Evolutionary conservation across 2,329 filamentous ascomycete genomes (phyloP).

Genomic region (Clonostachys chloroleuca): DNA sequence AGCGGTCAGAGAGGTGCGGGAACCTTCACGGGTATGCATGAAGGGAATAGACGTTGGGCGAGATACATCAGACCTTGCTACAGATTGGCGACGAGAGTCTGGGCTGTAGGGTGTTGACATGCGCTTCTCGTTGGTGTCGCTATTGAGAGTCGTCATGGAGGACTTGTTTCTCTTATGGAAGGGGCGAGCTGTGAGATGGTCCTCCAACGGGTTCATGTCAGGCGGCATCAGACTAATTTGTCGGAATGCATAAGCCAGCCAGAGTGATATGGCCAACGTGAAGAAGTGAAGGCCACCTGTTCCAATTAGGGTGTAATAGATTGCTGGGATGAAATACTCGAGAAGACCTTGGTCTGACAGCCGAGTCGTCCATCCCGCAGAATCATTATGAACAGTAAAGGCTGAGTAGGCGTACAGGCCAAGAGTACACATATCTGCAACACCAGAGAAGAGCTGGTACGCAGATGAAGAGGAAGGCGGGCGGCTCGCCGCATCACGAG

Average conservation of each 20-base stretch:
- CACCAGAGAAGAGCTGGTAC: slow-evolving; percentile 79
- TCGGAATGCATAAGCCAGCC: slow-evolving; percentile 73
- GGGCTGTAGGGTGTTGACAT: slow-evolving; percentile 38
- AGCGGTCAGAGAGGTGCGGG: slow-evolving; percentile 50
- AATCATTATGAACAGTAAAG: slow-evolving; percentile 37
- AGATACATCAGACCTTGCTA: slow-evolving; percentile 34
- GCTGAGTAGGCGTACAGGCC: slow-evolving; percentile 54
- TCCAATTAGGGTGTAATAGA: slow-evolving; percentile 64
- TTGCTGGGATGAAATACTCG: slow-evolving; percentile 57
- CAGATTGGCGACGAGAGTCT: slow-evolving; percentile 9
- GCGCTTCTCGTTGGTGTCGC: slow-evolving; percentile 52
- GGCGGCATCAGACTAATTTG: slow-evolving; percentile 80
- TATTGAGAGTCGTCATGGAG: slow-evolving; percentile 42
- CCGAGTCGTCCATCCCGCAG: slow-evolving; percentile 61
- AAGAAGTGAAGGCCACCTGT: slow-evolving; percentile 66
- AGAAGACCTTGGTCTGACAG: slow-evolving; percentile 49
- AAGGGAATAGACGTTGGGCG: slow-evolving; percentile 65
- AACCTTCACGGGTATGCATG: slow-evolving; percentile 68
- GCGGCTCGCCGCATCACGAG: slow-evolving; percentile 63
- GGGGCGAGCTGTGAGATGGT: slow-evolving; percentile 70
- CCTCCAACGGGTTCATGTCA: slow-evolving; percentile 92
- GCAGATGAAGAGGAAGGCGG: slow-evolving; percentile 78
- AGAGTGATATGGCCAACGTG: slow-evolving; percentile 68
- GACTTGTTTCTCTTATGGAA: slow-evolving; percentile 72
- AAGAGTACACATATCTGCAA: slow-evolving; percentile 60